These are phyloP conservation scores for Hypoxylon sp. DNA, from an alignment of 2,329 filamentous ascomycete species.

Conservation along the genomic window DNA sequence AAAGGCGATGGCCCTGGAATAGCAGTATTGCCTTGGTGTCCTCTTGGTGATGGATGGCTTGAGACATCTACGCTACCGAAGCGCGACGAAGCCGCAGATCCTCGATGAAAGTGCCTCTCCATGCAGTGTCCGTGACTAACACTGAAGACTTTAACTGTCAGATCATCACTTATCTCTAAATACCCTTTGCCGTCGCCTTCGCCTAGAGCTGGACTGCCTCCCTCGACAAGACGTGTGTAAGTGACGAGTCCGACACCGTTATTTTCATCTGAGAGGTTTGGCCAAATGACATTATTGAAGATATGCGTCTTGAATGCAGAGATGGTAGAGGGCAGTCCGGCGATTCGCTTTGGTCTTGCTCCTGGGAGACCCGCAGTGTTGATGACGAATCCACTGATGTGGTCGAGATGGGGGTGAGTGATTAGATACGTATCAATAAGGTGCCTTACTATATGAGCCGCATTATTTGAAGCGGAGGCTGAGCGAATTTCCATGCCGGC, in stretches of 20 bases:
- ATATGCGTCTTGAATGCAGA: conserved; percentile 92
- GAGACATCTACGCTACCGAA: conserved; percentile 64
- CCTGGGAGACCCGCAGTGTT: conserved; percentile 91
- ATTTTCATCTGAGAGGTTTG: conserved; percentile 95
- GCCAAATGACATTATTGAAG: conserved; percentile 99
- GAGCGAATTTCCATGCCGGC: conserved; percentile 79
- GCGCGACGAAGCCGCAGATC: conserved; percentile 66
- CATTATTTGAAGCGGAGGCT: conserved; percentile 79
- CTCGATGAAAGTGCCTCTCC: conserved; percentile 76
- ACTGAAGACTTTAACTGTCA: conserved; percentile 89
- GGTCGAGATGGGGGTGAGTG: conserved; percentile 97
- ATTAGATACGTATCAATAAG: conserved; percentile 91
- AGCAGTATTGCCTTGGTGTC: conserved; percentile 44
- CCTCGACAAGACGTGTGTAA: conserved; percentile 88
- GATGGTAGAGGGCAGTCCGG: conserved; percentile 89
- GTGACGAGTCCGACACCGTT: conserved; percentile 93
- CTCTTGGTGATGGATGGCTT: conserved; percentile 44
- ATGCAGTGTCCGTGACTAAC: conserved; percentile 93
- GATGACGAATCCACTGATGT: conserved; percentile 90
- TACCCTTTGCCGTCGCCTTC: conserved; percentile 86
- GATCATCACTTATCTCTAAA: conserved; percentile 86
- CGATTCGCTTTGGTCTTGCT: conserved; percentile 84
- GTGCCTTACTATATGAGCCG: conserved; percentile 80
- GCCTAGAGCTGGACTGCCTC: conserved; percentile 86
- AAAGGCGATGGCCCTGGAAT: conserved; percentile 45